A percentile compares a stretch with the other conserved stretches of the same genome.
Conservation (phyloP, 2,329 filamentous ascomycete species). For the Neonectria punicea region DNA sequence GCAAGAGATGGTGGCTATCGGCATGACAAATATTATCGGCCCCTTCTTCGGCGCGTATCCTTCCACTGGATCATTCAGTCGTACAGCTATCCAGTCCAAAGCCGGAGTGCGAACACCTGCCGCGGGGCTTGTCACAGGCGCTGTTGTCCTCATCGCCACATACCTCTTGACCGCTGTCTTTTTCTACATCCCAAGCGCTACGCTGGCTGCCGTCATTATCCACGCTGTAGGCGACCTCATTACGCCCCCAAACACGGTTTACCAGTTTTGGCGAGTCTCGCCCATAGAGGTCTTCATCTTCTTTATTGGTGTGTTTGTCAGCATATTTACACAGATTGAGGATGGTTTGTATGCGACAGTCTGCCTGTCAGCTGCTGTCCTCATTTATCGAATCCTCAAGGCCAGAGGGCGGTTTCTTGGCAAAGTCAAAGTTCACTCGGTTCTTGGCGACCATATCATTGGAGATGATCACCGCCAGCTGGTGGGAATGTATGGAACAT, state of each 20-base stretch:
- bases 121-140: conserved; percentile 86
- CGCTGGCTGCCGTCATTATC: conserved; percentile 89
- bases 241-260: conserved; percentile 89
- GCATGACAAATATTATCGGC: conserved; percentile 87
- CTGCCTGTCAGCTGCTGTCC: conserved; percentile 76
- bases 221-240: conserved; percentile 95
- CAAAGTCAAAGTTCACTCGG: conserved; percentile 73
- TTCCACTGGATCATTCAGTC: conserved; percentile 93
- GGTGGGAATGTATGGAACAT: conserved; percentile 66
- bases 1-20: conserved; percentile 95
- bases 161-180: conserved; percentile 90
- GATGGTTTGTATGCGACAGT: conserved; percentile 93
- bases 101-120: conserved; percentile 93
- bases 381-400: conserved; percentile 86
- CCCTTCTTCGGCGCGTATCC: conserved; percentile 94
- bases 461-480: conserved; percentile 65
- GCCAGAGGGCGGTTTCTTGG: conserved; percentile 87
- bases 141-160: conserved; percentile 88
- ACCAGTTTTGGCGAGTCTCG: conserved; percentile 94
- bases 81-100: conserved; percentile 97
- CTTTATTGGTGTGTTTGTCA: conserved; percentile 91
- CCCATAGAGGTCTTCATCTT: conserved; percentile 93
- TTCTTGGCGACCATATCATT: conserved; percentile 79
- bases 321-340: conserved; percentile 88
- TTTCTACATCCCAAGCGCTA: conserved; percentile 88